A percentile compares a stretch with the other conserved stretches of the same genome.
Evolutionary conservation across 2,329 filamentous ascomycete genomes (phyloP).

Genomic region (Venturia oleaginea): DNA sequence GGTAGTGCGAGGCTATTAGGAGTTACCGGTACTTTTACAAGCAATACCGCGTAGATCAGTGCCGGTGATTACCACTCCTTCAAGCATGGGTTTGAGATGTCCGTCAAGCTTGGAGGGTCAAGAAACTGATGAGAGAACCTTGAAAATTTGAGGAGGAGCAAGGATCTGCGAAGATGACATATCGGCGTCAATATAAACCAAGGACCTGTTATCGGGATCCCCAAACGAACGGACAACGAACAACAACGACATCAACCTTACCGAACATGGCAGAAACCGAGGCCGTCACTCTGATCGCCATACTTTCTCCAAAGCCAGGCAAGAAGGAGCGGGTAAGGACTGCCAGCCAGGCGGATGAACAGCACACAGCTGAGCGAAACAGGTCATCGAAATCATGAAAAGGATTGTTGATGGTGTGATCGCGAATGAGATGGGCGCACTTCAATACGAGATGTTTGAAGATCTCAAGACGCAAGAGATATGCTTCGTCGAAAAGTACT

Average conservation of each 20-base stretch:
- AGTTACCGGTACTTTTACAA: not conserved
- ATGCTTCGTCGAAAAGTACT: conserved; percentile 5
- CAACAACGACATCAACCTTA: not conserved
- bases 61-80: not conserved
- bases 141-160: not conserved
- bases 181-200: not conserved
- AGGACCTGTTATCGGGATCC: not conserved
- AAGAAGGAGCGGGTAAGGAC: conserved; percentile 8
- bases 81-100: not conserved
- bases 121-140: not conserved
- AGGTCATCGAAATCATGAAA: conserved; percentile 4
- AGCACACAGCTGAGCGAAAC: not conserved
- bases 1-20: not conserved
- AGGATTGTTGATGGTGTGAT: conserved; percentile 3
- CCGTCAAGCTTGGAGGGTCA: not conserved
- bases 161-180: not conserved
- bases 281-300: conserved; percentile 6
- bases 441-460: conserved; percentile 9
- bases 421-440: not conserved
- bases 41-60: not conserved
- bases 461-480: not conserved
- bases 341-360: not conserved
- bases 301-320: conserved; percentile 6
- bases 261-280: conserved; percentile 10
- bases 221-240: not conserved